Conservation (phyloP, 108 stramenopile genomes). For the Nitzschia palea region DNA sequence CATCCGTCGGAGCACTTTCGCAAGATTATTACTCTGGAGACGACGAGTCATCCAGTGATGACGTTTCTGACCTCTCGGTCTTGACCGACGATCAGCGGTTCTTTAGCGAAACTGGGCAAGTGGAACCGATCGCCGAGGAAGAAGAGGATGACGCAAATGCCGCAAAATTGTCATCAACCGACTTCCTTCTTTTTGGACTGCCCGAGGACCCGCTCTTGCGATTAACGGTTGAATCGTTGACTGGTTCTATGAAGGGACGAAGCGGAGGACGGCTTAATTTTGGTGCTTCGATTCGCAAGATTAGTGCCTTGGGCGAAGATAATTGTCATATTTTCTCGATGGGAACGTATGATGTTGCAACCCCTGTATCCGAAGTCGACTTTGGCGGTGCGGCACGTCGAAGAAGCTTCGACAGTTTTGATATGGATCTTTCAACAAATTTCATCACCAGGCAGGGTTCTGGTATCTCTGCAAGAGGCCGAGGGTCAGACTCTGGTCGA, state of each 20-base stretch:
- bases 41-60: constrained; percentile 21
- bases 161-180: constrained; percentile 36
- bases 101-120: constrained; percentile 9
- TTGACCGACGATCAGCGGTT: constrained; percentile 42
- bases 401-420: constrained; percentile 7
- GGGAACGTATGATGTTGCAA: constrained; percentile 5
- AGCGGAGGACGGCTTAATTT: constrained; percentile 28
- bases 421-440: background rate
- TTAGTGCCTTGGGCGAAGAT: constrained; percentile 12
- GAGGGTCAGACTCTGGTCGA: constrained; percentile 6
- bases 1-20: background rate
- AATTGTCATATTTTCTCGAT: constrained; percentile 19
- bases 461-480: background rate
- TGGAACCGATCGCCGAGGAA: constrained; percentile 12
- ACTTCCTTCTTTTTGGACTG: constrained; percentile 44
- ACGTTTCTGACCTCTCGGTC: constrained; percentile 41
- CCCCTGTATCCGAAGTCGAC: constrained; percentile 23
- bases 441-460: background rate
- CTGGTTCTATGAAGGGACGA: constrained; percentile 11
- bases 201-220: constrained; percentile 38
- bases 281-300: constrained; percentile 13
- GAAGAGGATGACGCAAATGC: constrained; percentile 15
- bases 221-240: constrained; percentile 20
- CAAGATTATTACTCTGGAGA: constrained; percentile 4
- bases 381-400: constrained; percentile 3